Percentiles rank a stretch among this genome's conserved stretches.
phyloP scores from a whole-genome alignment of 2,329 filamentous ascomycete species.

The Aspergillus flavus region DNA sequence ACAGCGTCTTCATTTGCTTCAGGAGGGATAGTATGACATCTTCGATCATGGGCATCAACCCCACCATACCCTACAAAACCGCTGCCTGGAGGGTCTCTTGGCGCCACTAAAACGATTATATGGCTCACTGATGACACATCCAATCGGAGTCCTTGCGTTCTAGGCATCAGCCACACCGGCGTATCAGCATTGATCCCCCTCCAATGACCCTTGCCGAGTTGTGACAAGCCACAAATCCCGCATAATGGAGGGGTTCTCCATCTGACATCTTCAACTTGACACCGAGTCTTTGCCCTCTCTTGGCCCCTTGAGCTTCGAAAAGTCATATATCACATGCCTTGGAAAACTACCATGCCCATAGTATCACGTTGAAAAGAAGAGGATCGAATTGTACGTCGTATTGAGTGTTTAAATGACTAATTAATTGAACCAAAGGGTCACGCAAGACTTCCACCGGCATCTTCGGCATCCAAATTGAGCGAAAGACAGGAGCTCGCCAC shows the following conservation, averaged over 20 bases:
- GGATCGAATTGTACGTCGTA: neutral
- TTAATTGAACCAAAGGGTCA: too few species aligned
- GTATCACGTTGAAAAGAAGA: neutral
- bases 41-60: neutral
- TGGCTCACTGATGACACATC: neutral
- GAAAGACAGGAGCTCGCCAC: conserved; percentile 11
- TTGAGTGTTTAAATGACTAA: neutral
- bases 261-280: neutral
- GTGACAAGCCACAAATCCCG: conserved; percentile 7
- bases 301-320: neutral
- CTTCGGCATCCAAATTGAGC: neutral
- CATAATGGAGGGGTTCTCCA: neutral
- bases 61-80: neutral
- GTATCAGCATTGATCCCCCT: neutral
- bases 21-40: neutral
- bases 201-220: neutral
- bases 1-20: neutral
- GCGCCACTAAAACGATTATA: neutral
- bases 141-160: neutral
- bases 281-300: too few species aligned
- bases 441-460: neutral
- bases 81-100: conserved; percentile 1
- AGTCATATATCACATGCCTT: neutral
- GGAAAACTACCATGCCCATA: neutral
- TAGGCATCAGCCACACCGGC: conserved; percentile 4